Percentiles rank a stretch among this genome's conserved stretches.
These are phyloP conservation scores for Prunus armeniaca DNA, from an alignment of 306 rosid genomes.

Conservation along the genomic window DNA sequence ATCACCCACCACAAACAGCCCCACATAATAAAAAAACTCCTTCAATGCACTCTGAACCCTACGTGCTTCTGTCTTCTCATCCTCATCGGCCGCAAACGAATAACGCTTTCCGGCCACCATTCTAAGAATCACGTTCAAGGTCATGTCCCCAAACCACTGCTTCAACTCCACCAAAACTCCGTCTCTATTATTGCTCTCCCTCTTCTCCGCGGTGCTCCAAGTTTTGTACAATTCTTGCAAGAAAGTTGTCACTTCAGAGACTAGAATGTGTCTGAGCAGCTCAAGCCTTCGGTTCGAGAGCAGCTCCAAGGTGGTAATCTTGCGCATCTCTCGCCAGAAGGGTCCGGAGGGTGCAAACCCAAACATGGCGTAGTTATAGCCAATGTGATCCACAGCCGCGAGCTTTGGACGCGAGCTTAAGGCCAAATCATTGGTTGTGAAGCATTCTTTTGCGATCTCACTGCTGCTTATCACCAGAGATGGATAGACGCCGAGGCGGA, in stretches of 20 bases:
- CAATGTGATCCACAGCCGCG: neutral
- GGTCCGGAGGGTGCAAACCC: slow-evolving; percentile 38
- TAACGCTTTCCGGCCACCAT: slow-evolving; percentile 41
- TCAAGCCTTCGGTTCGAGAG: slow-evolving; percentile 37
- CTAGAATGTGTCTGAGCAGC: slow-evolving; percentile 20
- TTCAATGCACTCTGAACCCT: slow-evolving; percentile 15
- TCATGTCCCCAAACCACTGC: slow-evolving; percentile 35
- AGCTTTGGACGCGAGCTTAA: slow-evolving; percentile 16
- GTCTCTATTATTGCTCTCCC: neutral
- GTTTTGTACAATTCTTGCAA: slow-evolving; percentile 15
- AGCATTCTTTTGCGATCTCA: slow-evolving; percentile 39
- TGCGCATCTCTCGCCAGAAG: slow-evolving; percentile 43
- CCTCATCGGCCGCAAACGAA: neutral
- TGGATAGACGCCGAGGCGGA: slow-evolving; percentile 12
- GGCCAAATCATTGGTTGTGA: slow-evolving; percentile 22
- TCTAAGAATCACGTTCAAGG: slow-evolving; percentile 38
- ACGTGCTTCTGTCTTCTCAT: slow-evolving; percentile 10
- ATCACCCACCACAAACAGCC: slow-evolving; percentile 37
- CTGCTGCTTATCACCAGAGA: slow-evolving; percentile 24
- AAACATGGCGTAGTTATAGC: slow-evolving; percentile 25
- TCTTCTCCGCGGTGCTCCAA: neutral
- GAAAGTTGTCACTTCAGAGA: slow-evolving; percentile 25
- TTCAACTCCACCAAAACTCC: slow-evolving; percentile 38
- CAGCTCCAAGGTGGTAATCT: slow-evolving; percentile 26
- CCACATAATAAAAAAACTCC: slow-evolving; percentile 23